A percentile compares a stretch with the other conserved stretches of the same genome.
These are phyloP conservation scores for Pecoramyces ruminantium DNA, from an alignment of 192 early-diverging fungal species.

Conservation along the genomic window DNA sequence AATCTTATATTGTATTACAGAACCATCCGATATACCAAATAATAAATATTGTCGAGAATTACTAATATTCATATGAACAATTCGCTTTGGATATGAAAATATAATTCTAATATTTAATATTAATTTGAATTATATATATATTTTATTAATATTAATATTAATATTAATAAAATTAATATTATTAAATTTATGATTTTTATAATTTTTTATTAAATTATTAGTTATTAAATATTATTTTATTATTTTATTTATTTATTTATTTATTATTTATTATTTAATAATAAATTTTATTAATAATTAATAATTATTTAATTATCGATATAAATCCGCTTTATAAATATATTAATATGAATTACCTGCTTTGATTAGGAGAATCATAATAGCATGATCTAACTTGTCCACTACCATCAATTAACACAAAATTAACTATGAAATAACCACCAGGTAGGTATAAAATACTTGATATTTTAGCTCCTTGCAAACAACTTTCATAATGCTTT, in stretches of 20 bases:
- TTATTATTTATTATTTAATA: too few relatives aligned
- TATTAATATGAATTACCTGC: slow-evolving; percentile 17
- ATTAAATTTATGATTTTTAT: too few relatives aligned
- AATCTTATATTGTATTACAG: not conserved
- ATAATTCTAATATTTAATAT: not conserved
- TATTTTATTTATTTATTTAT: too few relatives aligned
- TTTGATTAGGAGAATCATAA: slow-evolving; percentile 16
- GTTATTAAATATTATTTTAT: too few relatives aligned
- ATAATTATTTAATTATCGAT: too few relatives aligned
- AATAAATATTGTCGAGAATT: not conserved
- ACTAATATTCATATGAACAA: not conserved
- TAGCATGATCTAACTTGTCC: slow-evolving; percentile 26
- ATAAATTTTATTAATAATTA: too few relatives aligned
- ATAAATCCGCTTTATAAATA: too few relatives aligned
- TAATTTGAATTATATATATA: too few relatives aligned
- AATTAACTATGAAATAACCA: slow-evolving; percentile 31
- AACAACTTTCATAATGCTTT: slow-evolving; percentile 19
- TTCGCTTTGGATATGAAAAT: not conserved
- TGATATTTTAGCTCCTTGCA: not conserved
- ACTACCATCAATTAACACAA: slow-evolving; percentile 24
- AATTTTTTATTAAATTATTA: too few relatives aligned
- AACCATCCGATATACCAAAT: not conserved
- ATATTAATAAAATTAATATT: too few relatives aligned
- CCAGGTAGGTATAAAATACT: slow-evolving; percentile 19
- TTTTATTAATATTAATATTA: too few relatives aligned